Base-by-base conservation (phyloP, 345 rosid genomes). In the Pistacia integerrima region DNA sequence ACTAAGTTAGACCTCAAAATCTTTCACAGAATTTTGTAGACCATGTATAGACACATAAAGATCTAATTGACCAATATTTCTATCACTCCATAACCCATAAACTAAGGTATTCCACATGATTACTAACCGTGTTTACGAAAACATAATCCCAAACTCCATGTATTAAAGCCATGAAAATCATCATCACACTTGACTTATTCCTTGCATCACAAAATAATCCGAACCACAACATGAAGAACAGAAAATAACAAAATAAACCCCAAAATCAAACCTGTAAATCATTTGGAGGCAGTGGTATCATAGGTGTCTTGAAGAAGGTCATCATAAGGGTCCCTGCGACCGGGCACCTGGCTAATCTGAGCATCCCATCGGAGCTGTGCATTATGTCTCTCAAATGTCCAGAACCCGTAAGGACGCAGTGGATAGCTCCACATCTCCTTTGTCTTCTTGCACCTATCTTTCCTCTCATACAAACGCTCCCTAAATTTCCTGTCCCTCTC, bases 401-500 rank as follows among this genome's bases (percentile, higher is more conserved):
- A 92, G 76, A 94, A 94, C 3, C 99, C 99, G 51, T 97, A 94
- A 44, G 99, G 99, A 18, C 99, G 97, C 59, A 97, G 75, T 36
- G 99, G 99, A 11, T 76, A 89, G 73, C 90, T 91, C 98, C 98
- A 94, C 98, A 94, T 97, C 90, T 97, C 98, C 85, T 94, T 97
- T 9, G 97, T 90, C 88, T 90, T 97, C 46, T 81, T 81, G 84
- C 98, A 94, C 73, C 89, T 85, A 70, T 94, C 98, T 74, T 90
- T 90, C 80, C 79, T 49, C 10, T 85, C 69, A 75, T 97, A 97
- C 33, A 97, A 35, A 46, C 84, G 97, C 76, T 97, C 97, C 72
- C 97, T 89, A 64, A 92, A 91, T 60, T 86, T 91, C 79, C 80
- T 78, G 66, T 92, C 99, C 89, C 98, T 90, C 87, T 90, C 96